Evolutionary conservation across 768 basidiomycete species (phyloP), one percentile per base, ranked within the genome.

Genomic region (Hygrocybe punicea): DNA sequence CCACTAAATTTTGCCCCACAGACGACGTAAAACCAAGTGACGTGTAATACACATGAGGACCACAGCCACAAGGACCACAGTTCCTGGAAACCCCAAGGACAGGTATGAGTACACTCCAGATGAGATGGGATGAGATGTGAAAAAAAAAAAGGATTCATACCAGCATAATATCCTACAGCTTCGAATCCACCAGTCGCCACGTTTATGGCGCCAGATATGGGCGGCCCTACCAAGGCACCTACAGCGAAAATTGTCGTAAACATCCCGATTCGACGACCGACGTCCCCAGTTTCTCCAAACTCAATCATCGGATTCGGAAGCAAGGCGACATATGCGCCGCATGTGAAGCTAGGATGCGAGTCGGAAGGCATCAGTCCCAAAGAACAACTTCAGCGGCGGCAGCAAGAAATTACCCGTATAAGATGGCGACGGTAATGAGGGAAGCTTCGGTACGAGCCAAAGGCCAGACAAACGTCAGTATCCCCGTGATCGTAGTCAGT

Each of bases 141-240:
- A 37, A 47, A 16, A 19, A 9, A 14, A 11, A 24, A 33, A 34
- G 24, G 14, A 14, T 25, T 35, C 67, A 16, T 34, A 78, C 82
- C 83, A 39, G 84, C 84, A 62, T 79, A 87, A 51, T 73, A 73
- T 1, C 84, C 84, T 8, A 84, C 82, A 2, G 63, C 73, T 39
- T 76, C 71, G 62, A 81, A 91, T 0, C 77, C 76, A 2, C 78
- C 79, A 1, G 84, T 81, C 0, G 78, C 73, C 0, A 65, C 66
- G 52, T 79, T 77, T 61, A 91, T 87, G 0, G 84, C 84, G 1
- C 89, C 89, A 7, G 86, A 86, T 58, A 89, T 85, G 1, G 89
- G 89, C 2, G 87, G 86, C 0, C 89, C 89, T 0, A 76, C 78
- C 3, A 90, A 73, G 0, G 84, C 85, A 7, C 86, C 86, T 16